Conservation (phyloP, 1,139 yeast genomes). For the Debaryomycetaceae sp. region DNA sequence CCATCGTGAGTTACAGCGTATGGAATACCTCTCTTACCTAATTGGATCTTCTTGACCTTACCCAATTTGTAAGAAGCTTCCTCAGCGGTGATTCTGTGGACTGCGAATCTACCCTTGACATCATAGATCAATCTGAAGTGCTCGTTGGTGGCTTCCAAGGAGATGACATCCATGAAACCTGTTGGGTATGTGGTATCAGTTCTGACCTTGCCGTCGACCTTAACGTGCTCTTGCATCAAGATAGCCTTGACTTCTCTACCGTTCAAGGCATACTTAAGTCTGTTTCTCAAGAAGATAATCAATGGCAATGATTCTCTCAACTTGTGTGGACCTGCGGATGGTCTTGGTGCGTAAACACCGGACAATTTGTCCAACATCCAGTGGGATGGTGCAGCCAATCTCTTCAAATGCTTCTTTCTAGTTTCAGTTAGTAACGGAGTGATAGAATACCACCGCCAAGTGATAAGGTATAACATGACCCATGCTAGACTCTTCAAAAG, state of each 20-base stretch:
- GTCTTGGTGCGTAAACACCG: slow-evolving; percentile 98
- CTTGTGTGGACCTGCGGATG: slow-evolving; percentile 98
- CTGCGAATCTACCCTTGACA: slow-evolving; percentile 95
- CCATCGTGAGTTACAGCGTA: slow-evolving; percentile 97
- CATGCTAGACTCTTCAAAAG: slow-evolving; percentile 16
- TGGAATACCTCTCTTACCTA: slow-evolving; percentile 95
- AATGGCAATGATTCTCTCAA: slow-evolving; percentile 96
- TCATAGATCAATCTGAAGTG: slow-evolving; percentile 97
- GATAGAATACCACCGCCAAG: background rate
- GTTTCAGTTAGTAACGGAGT: slow-evolving; percentile 24
- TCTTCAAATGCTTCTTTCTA: slow-evolving; percentile 94
- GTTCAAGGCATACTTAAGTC: slow-evolving; percentile 97
- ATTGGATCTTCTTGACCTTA: slow-evolving; percentile 91
- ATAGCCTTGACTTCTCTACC: slow-evolving; percentile 98
- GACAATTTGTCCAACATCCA: slow-evolving; percentile 99
- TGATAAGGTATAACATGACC: slow-evolving; percentile 4
- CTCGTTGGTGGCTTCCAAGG: slow-evolving; percentile 94
- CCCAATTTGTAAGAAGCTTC: slow-evolving; percentile 95
- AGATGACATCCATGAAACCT: slow-evolving; percentile 95
- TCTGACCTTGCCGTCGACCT: slow-evolving; percentile 89
- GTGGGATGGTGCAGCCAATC: slow-evolving; percentile 99
- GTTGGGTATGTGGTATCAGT: slow-evolving; percentile 96
- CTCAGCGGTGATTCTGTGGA: slow-evolving; percentile 96
- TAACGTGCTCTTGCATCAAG: slow-evolving; percentile 95
- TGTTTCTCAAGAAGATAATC: slow-evolving; percentile 94